Evolutionary conservation across 306 rosid species (phyloP).

Genomic region (Urtica urens): DNA sequence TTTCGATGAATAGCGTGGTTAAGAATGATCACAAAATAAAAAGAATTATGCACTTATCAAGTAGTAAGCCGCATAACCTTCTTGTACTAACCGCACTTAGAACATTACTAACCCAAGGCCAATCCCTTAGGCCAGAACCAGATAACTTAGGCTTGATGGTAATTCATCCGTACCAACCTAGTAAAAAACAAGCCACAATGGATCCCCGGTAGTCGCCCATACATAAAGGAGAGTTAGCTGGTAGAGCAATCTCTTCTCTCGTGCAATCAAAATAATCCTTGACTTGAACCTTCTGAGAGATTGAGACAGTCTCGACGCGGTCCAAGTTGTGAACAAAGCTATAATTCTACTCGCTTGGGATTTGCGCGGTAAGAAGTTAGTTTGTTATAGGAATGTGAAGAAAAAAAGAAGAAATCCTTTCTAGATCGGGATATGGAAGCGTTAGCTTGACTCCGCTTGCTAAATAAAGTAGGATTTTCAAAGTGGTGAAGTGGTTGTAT

Average conservation of each 20-base stretch:
- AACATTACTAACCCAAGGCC: neutral
- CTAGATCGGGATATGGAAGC: too few species aligned
- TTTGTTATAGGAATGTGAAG: too few species aligned
- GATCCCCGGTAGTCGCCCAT: neutral
- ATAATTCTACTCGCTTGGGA: neutral
- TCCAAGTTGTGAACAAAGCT: neutral
- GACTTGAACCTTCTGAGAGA: neutral
- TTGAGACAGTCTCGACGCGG: neutral
- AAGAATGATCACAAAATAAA: too few species aligned
- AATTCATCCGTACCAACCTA: neutral
- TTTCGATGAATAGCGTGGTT: too few species aligned
- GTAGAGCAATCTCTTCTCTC: neutral
- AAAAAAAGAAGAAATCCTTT: too few species aligned
- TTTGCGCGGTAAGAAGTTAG: neutral
- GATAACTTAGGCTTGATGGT: neutral
- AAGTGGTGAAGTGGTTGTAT: neutral
- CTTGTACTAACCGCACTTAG: neutral
- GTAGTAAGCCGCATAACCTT: neutral
- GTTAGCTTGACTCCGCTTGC: neutral
- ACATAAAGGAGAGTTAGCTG: neutral
- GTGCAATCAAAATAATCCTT: neutral
- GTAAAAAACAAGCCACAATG: neutral
- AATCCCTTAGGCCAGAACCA: neutral
- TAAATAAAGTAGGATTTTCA: neutral
- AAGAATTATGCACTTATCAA: too few species aligned